These are phyloP conservation scores for Cryomyces antarcticus DNA, from an alignment of 495 filamentous ascomycete species.

Conservation along the genomic window DNA sequence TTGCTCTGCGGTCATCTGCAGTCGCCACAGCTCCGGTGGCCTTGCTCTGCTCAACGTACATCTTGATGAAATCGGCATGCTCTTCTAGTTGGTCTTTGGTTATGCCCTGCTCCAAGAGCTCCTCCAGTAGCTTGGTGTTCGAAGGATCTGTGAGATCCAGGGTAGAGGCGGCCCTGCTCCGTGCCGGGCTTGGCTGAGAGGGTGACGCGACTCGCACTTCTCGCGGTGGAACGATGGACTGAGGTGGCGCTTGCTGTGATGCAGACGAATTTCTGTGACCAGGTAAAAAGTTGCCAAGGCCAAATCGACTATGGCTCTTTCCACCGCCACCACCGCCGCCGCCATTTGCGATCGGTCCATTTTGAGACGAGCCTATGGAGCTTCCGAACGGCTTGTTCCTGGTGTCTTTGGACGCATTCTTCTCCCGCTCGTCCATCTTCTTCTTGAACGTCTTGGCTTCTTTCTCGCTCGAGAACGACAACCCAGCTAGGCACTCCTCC, in stretches of 20 bases:
- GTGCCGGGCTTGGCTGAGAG: constrained; percentile 8
- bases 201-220: constrained; percentile 9
- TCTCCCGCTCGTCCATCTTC: constrained; percentile 86
- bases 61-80: constrained; percentile 86
- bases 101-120: constrained; percentile 69
- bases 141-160: constrained; percentile 69
- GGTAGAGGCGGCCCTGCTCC: constrained; percentile 24
- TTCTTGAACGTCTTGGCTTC: constrained; percentile 87
- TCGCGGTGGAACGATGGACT: constrained; percentile 26
- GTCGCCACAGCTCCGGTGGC: constrained; percentile 23
- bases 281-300: constrained; percentile 43
- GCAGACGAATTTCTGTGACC: constrained; percentile 46
- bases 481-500: constrained; percentile 68
- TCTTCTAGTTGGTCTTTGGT: constrained; percentile 82
- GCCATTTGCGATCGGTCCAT: constrained; percentile 28
- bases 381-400: constrained; percentile 46
- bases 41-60: constrained; percentile 70
- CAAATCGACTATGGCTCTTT: constrained; percentile 25
- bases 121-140: constrained; percentile 67
- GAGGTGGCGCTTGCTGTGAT: constrained; percentile 28
- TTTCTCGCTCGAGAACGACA: constrained; percentile 90
- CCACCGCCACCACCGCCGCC: constrained; percentile 26
- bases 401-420: constrained; percentile 77
- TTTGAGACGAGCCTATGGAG: neutral
- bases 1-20: constrained; percentile 25